A percentile compares a stretch with the other conserved stretches of the same genome.
Evolutionary conservation across 768 basidiomycete genomes (phyloP).

Genomic region (Coprinopsis strossmayeri): DNA sequence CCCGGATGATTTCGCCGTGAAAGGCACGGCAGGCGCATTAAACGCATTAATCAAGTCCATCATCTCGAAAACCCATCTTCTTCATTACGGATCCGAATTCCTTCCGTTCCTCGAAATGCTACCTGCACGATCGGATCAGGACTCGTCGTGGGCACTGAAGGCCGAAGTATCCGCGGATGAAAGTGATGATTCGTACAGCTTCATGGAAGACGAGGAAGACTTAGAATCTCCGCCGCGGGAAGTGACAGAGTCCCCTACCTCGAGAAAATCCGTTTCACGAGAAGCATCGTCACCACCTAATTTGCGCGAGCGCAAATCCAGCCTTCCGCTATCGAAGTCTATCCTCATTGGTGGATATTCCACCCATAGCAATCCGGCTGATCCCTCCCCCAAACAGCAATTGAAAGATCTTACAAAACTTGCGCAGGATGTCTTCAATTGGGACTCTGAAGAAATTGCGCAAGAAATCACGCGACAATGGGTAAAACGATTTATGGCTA

Average conservation of each 20-base stretch:
- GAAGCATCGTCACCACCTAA: not conserved
- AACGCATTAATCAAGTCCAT: slow-evolving; percentile 74
- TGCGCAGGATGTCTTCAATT: slow-evolving; percentile 47
- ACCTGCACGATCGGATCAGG: slow-evolving; percentile 56
- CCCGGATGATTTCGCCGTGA: slow-evolving; percentile 74
- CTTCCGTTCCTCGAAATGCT: slow-evolving; percentile 73
- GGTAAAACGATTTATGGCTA: slow-evolving; percentile 61
- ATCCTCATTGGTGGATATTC: slow-evolving; percentile 27
- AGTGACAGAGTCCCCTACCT: slow-evolving; percentile 7
- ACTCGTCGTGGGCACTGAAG: slow-evolving; percentile 71
- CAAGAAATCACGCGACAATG: slow-evolving; percentile 80
- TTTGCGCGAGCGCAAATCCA: slow-evolving; percentile 59
- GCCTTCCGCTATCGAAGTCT: slow-evolving; percentile 51
- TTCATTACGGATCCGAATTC: slow-evolving; percentile 82
- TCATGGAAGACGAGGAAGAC: slow-evolving; percentile 45
- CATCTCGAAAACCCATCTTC: slow-evolving; percentile 69
- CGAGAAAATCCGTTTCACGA: not conserved
- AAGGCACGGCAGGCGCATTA: slow-evolving; percentile 66
- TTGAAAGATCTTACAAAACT: slow-evolving; percentile 57
- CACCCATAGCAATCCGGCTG: slow-evolving; percentile 23
- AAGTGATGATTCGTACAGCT: slow-evolving; percentile 53
- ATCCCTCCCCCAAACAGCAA: slow-evolving; percentile 47
- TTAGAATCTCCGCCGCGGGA: slow-evolving; percentile 22
- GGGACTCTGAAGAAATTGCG: slow-evolving; percentile 65
- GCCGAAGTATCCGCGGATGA: slow-evolving; percentile 50